Evolutionary conservation across 2,329 filamentous ascomycete species (phyloP).

Genomic region (Cordyceps fumosorosea): DNA sequence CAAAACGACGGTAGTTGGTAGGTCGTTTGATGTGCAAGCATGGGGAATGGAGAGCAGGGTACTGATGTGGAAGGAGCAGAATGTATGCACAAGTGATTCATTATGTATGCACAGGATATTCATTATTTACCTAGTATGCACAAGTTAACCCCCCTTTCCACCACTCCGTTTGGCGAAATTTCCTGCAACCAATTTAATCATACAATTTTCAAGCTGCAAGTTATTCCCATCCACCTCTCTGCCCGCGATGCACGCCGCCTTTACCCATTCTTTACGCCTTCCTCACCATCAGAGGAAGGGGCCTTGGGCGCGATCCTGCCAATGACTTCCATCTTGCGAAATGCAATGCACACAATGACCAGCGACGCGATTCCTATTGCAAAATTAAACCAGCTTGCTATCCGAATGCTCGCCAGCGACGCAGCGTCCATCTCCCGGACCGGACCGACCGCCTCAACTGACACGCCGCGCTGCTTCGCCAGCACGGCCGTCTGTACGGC

Average conservation of each 20-base stretch:
- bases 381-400: conserved; percentile 47
- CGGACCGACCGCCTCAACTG: conserved; percentile 37
- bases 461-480: conserved; percentile 38
- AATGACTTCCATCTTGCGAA: conserved; percentile 46
- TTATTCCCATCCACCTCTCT: neutral
- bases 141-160: neutral
- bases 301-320: conserved; percentile 29
- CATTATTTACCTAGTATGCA: neutral
- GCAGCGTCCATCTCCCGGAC: conserved; percentile 37
- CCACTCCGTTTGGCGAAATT: neutral
- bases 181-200: neutral
- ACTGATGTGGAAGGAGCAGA: neutral
- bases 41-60: neutral
- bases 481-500: conserved; percentile 58
- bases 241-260: neutral
- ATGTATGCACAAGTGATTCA: neutral
- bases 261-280: conserved; percentile 15
- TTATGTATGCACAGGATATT: too few species aligned
- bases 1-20: too few species aligned
- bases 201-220: neutral
- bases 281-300: conserved; percentile 11
- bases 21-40: too few species aligned
- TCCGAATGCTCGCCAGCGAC: conserved; percentile 42
- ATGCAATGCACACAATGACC: conserved; percentile 38
- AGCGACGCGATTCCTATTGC: conserved; percentile 38